phyloP scores from a whole-genome alignment of 2,329 filamentous ascomycete genomes.

The Fusarium sarcochroum region DNA sequence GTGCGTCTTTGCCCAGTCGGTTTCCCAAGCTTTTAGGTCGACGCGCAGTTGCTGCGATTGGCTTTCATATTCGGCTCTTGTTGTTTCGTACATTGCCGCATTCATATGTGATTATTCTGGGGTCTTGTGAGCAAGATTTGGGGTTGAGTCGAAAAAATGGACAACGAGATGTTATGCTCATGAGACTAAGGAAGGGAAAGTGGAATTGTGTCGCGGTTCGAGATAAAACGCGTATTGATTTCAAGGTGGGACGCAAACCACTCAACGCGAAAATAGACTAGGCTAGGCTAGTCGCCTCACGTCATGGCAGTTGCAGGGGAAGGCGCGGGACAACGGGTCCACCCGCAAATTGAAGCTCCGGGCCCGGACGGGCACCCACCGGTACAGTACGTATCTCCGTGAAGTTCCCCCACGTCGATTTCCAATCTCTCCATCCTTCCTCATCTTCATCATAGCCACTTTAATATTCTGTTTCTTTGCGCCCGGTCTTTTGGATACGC shows the following conservation, averaged over 20 bases:
- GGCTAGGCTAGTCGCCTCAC: conserved; percentile 15
- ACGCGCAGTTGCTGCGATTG: conserved; percentile 71
- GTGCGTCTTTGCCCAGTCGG: conserved; percentile 72
- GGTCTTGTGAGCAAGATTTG: not conserved
- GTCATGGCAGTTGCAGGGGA: conserved; percentile 39
- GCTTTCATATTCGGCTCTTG: conserved; percentile 62
- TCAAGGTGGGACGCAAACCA: conserved; percentile 42
- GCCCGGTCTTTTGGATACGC: not conserved
- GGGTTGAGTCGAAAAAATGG: conserved; percentile 2
- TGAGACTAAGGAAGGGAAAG: conserved; percentile 16
- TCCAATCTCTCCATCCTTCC: conserved; percentile 1
- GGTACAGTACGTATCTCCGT: not conserved
- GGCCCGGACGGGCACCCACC: not conserved
- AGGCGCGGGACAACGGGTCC: conserved; percentile 22
- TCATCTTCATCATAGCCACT: conserved; percentile 6
- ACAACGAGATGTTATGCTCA: conserved; percentile 4
- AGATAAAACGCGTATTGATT: conserved; percentile 36
- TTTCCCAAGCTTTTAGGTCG: conserved; percentile 83
- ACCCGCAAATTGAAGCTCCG: not conserved
- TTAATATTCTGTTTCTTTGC: not conserved
- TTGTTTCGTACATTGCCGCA: conserved; percentile 62
- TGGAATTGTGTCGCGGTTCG: conserved; percentile 35
- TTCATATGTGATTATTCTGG: not conserved
- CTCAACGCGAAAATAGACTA: conserved; percentile 41
- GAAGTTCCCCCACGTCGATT: conserved; percentile 17